phyloP scores from a whole-genome alignment of 345 rosid genomes.

The Hibiscus tridactylites region DNA sequence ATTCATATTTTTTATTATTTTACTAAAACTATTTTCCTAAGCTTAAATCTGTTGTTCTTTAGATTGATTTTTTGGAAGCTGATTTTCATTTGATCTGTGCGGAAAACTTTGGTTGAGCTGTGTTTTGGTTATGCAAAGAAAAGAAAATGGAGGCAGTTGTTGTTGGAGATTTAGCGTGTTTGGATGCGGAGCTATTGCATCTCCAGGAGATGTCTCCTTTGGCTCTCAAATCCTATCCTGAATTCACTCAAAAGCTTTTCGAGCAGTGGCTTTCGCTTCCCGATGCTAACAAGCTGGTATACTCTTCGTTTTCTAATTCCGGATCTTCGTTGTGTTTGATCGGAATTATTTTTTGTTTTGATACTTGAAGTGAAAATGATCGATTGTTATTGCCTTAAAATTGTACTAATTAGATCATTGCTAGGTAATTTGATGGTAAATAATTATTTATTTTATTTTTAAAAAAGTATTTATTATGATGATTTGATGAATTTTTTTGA shows the following conservation, averaged over 20 bases:
- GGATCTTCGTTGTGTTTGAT: background rate
- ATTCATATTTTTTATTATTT: background rate
- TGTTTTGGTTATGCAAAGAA: conserved; percentile 19
- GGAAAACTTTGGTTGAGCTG: conserved; percentile 7
- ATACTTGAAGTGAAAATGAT: background rate
- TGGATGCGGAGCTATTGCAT: conserved; percentile 82
- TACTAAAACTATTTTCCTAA: background rate
- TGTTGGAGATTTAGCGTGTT: conserved; percentile 47
- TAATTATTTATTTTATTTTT: background rate
- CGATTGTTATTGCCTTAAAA: background rate
- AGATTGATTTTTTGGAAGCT: background rate
- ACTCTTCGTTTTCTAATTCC: background rate
- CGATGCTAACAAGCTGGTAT: conserved; percentile 73
- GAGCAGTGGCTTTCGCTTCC: conserved; percentile 96
- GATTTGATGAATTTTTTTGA: background rate
- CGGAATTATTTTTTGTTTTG: background rate
- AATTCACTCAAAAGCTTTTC: conserved; percentile 66
- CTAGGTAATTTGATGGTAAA: background rate
- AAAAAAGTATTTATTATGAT: background rate
- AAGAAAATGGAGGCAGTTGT: conserved; percentile 34
- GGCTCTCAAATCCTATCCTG: conserved; percentile 64
- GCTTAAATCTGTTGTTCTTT: background rate
- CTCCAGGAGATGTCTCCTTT: conserved; percentile 70
- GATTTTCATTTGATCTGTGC: conserved; percentile 5
- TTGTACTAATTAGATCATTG: background rate